phyloP scores from a whole-genome alignment of 1,139 yeast species.

The Blastobotrys buckinghamii region DNA sequence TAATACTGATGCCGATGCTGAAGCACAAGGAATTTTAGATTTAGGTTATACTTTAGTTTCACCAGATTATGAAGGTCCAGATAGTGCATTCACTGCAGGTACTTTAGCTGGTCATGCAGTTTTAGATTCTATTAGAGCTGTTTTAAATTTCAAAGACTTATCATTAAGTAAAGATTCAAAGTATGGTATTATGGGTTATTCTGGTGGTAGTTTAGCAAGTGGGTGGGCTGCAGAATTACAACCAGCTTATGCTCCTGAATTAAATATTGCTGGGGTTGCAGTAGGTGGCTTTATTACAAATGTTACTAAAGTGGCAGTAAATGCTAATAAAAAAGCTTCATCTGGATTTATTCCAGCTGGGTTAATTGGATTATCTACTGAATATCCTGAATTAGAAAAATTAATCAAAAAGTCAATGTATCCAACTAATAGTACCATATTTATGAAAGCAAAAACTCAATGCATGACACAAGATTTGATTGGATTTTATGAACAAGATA shows the following conservation, averaged over 20 bases:
- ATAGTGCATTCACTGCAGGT: conserved; percentile 22
- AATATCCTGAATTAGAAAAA: conserved; percentile 23
- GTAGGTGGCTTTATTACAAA: conserved; percentile 28
- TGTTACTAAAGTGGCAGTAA: conserved; percentile 17
- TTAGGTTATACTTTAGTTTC: conserved; percentile 19
- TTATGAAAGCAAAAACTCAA: conserved; percentile 14
- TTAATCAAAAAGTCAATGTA: conserved; percentile 13
- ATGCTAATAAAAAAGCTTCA: conserved; percentile 18
- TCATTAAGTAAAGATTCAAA: conserved; percentile 14
- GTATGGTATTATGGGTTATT: conserved; percentile 28
- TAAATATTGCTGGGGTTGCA: conserved; percentile 25
- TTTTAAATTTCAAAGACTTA: conserved; percentile 13
- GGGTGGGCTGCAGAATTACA: conserved; percentile 33
- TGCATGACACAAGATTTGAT: conserved; percentile 14
- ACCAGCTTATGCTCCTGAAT: conserved; percentile 28
- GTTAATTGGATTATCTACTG: conserved; percentile 27
- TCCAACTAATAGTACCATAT: conserved; percentile 11
- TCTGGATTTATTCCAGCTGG: conserved; percentile 30
- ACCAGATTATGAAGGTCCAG: conserved; percentile 24
- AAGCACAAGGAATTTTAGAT: conserved; percentile 14
- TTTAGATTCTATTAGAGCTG: conserved; percentile 22
- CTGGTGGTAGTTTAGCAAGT: conserved; percentile 30
- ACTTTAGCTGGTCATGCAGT: conserved; percentile 21
- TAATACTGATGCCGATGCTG: conserved; percentile 9
- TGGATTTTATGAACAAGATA: conserved; percentile 10